Evolutionary conservation across 345 rosid species (phyloP).

Genomic region (Ceriops tagal): DNA sequence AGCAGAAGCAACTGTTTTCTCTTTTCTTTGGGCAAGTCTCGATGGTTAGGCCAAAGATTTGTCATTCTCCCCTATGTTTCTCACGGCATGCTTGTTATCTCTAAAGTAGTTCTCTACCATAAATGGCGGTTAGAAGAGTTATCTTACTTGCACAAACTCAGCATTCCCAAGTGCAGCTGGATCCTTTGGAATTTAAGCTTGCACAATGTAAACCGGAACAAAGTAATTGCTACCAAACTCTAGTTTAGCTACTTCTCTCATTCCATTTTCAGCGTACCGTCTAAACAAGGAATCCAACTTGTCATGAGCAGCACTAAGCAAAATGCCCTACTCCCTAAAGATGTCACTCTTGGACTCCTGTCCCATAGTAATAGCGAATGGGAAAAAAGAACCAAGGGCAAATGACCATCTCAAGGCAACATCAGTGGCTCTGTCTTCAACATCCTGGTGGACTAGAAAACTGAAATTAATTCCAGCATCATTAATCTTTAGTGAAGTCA

Average conservation of each 20-base stretch:
- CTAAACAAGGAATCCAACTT: constrained; percentile 74
- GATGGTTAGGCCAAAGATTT: too few relatives aligned
- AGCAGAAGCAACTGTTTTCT: too few relatives aligned
- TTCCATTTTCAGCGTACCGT: constrained; percentile 72
- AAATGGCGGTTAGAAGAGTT: constrained; percentile 61
- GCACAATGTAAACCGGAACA: constrained; percentile 40
- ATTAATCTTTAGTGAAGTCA: constrained; percentile 90
- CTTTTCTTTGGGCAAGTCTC: too few relatives aligned
- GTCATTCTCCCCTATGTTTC: too few relatives aligned
- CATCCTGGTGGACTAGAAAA: constrained; percentile 92
- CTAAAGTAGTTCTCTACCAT: constrained; percentile 66
- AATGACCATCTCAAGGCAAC: constrained; percentile 91
- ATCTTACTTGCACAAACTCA: constrained; percentile 87
- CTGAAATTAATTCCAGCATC: constrained; percentile 96
- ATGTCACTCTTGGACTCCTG: constrained; percentile 94
- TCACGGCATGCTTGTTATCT: constrained; percentile 34
- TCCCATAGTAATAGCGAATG: constrained; percentile 82
- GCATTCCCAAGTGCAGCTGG: constrained; percentile 72
- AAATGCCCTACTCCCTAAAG: constrained; percentile 88
- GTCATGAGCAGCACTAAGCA: constrained; percentile 91
- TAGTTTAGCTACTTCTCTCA: constrained; percentile 68
- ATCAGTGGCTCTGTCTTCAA: constrained; percentile 81
- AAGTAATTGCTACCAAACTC: constrained; percentile 30
- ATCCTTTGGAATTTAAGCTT: constrained; percentile 75
- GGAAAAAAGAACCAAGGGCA: constrained; percentile 89